Evolutionary conservation across 257 asterid species (phyloP).

Genomic region (Solanum dulcamara): DNA sequence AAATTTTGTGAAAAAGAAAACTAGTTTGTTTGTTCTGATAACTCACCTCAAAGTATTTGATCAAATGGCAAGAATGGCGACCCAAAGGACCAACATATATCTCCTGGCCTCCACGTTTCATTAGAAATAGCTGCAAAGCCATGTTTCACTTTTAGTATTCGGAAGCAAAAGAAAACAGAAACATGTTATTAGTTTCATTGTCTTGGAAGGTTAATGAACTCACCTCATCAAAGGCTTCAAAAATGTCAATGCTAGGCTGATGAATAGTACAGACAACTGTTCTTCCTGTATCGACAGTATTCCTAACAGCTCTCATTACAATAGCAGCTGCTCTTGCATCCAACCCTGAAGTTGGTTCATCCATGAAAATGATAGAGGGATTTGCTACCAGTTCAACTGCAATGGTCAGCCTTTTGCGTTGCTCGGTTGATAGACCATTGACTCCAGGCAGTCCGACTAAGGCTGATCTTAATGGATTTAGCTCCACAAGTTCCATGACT

Average conservation of each 20-base stretch:
- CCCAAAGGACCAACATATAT: constrained; percentile 80
- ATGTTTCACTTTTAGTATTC: not conserved
- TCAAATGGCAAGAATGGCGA: constrained; percentile 37
- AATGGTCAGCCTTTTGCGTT: constrained; percentile 63
- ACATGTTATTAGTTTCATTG: not conserved
- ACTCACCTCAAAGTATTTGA: constrained; percentile 54
- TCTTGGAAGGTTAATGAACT: not conserved
- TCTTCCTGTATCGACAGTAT: constrained; percentile 71
- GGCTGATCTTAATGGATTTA: constrained; percentile 37
- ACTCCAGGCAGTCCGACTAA: constrained; percentile 72
- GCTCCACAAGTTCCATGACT: constrained; percentile 77
- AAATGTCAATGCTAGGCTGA: constrained; percentile 78
- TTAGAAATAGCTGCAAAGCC: constrained; percentile 41
- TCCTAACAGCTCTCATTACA: constrained; percentile 76
- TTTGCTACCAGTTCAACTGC: constrained; percentile 81
- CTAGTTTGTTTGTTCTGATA: not conserved
- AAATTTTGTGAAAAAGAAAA: not conserved
- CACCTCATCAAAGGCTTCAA: constrained; percentile 84
- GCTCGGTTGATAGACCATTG: constrained; percentile 71
- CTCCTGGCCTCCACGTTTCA: constrained; percentile 76
- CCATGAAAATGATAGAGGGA: constrained; percentile 79
- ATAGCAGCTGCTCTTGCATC: constrained; percentile 91
- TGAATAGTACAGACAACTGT: constrained; percentile 81
- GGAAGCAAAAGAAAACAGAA: not conserved
- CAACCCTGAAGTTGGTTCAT: constrained; percentile 79